Base-by-base conservation (phyloP, 306 rosid genomes). In the Rosa rugosa region DNA sequence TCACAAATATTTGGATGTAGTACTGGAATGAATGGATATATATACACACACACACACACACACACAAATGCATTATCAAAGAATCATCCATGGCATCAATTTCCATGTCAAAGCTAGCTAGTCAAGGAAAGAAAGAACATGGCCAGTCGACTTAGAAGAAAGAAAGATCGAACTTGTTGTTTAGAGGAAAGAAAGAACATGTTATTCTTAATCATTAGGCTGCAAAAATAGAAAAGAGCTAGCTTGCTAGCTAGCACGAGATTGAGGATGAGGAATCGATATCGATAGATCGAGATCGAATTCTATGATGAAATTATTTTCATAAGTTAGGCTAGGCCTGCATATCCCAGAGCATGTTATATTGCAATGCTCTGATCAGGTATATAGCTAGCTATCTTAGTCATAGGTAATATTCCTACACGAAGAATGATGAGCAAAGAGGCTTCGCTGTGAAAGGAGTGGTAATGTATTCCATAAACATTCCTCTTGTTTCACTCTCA, bases 361-460 rank as follows among this genome's bases (percentile, higher is more conserved):
- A 6, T 4, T 62, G 64, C 14, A 14, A 38, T 67, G n/a, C 25
- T 38, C 27, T 67, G 46, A 40, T 67, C 49, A 40, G 47, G 27
- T 42, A 34, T 64, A 5, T 34, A 34, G 69, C 44, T 16, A 12
- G 40, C 16, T 13, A 68, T 77, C 82, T n/a, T 44, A 57, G 72
- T 75, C 79, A 71, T 54, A 79, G 67, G 70, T 41, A 63, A 77
- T 44, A 84, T 75, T 87, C 82, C 71, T 47, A 42, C 51, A 3
- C 36, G 60, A 79, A 75, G 75, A 78, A 54, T 0, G 18, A 38
- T 3, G 14, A 62, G 16, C 34, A 57, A 22, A 57, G 65, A 74
- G 51, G 63, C 49, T 81, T 71, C 67, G 50, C 34, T 74, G 42
- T 57, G 54, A 74, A 74, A 53, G 36, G 18, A 74, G 69, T 0